Conservation (phyloP, 495 filamentous ascomycete species). For the Tuber borchii region DNA sequence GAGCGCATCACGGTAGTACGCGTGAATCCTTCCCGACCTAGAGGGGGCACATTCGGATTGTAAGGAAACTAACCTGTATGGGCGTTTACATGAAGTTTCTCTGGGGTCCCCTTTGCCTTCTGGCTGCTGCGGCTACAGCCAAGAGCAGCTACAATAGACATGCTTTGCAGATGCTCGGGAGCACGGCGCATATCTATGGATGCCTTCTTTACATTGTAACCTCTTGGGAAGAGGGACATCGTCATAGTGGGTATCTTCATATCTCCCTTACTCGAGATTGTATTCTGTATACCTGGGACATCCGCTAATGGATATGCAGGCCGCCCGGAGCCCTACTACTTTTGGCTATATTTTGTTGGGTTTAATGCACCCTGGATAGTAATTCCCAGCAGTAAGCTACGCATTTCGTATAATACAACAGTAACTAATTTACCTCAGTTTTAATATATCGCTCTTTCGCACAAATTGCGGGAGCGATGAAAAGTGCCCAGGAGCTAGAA, state of each 20-base stretch:
- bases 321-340: slow-evolving; percentile 72
- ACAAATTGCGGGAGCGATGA: slow-evolving; percentile 9
- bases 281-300: not conserved
- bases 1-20: slow-evolving; percentile 74
- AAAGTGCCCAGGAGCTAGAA: slow-evolving; percentile 7
- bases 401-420: not conserved
- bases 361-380: slow-evolving; percentile 86
- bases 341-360: slow-evolving; percentile 79
- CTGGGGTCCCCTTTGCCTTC: slow-evolving; percentile 78
- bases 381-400: slow-evolving; percentile 52
- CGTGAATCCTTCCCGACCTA: slow-evolving; percentile 10
- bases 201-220: slow-evolving; percentile 81
- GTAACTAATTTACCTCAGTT: slow-evolving; percentile 10
- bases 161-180: slow-evolving; percentile 60
- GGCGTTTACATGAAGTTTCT: slow-evolving; percentile 46
- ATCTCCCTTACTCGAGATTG: slow-evolving; percentile 10
- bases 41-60: not conserved
- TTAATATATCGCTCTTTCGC: slow-evolving; percentile 21
- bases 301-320: slow-evolving; percentile 48
- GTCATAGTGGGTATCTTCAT: slow-evolving; percentile 41
- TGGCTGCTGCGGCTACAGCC: slow-evolving; percentile 57
- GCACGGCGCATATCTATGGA: slow-evolving; percentile 77
- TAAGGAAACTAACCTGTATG: slow-evolving; percentile 27
- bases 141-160: slow-evolving; percentile 58
- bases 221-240: slow-evolving; percentile 55